A percentile compares a stretch with the other conserved stretches of the same genome.
These are phyloP conservation scores for Alternaria sp. DNA, from an alignment of 2,329 filamentous ascomycete species.

Conservation along the genomic window DNA sequence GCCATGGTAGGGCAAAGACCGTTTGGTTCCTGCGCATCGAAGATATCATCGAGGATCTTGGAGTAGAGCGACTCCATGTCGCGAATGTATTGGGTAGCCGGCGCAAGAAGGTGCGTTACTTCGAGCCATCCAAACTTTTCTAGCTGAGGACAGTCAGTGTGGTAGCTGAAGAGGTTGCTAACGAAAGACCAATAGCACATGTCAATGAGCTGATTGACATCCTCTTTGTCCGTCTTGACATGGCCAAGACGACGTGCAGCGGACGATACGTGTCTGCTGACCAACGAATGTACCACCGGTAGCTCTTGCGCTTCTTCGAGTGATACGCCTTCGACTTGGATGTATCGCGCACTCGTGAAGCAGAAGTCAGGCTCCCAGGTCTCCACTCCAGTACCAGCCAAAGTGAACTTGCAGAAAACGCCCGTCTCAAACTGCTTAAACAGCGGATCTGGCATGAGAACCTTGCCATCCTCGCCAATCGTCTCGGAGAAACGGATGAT, in stretches of 20 bases:
- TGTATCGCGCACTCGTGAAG: background rate
- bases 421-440: slow-evolving; percentile 50
- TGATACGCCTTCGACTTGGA: background rate
- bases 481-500: slow-evolving; percentile 46
- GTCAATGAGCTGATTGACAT: background rate
- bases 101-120: slow-evolving; percentile 57
- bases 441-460: slow-evolving; percentile 54
- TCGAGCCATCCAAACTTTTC: slow-evolving; percentile 61
- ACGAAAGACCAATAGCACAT: slow-evolving; percentile 51
- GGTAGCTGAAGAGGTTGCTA: slow-evolving; percentile 49
- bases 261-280: slow-evolving; percentile 53
- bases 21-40: slow-evolving; percentile 56
- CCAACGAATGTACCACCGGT: slow-evolving; percentile 47
- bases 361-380: background rate
- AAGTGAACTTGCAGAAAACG: slow-evolving; percentile 52
- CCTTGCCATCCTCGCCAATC: slow-evolving; percentile 40
- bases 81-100: slow-evolving; percentile 44
- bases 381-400: slow-evolving; percentile 35
- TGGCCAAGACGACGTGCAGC: slow-evolving; percentile 49
- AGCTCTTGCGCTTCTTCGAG: slow-evolving; percentile 13
- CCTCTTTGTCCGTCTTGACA: slow-evolving; percentile 52
- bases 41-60: slow-evolving; percentile 58
- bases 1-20: slow-evolving; percentile 60
- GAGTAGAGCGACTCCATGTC: slow-evolving; percentile 58
- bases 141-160: slow-evolving; percentile 52